Evolutionary conservation across 495 filamentous ascomycete species (phyloP), one percentile per base, ranked within the genome.

Genomic region (Chlorociboria aeruginascens): DNA sequence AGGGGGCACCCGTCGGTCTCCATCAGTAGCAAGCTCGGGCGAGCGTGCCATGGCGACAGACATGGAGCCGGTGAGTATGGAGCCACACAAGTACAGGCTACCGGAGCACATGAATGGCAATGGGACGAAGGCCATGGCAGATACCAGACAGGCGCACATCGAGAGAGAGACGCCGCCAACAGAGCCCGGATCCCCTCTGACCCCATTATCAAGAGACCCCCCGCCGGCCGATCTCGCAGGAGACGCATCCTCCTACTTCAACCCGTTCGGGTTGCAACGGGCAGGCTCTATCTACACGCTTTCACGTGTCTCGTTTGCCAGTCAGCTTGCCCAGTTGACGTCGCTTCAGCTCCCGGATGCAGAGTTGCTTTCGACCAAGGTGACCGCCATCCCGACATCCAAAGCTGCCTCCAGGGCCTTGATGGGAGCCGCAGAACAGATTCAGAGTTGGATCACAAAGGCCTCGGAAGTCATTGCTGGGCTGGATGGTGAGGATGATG

Each of bases 401-500:
- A 78, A 81, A 35, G 77, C 77, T 8, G 92, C 89, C 6, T 78
- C 85, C 6, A 79, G 76, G 41, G 85, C 85, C 0, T 68, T 98
- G 46, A 79, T 82, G 49, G 77, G 78, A 43, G 83, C 89, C 8
- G 87, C 90, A 17, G 84, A 89, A 45, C 87, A 95, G 63, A 97
- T 98, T 43, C 77, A 81, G 39, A 79, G 79, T 46, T 97, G 92
- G 92, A 89, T 96, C 49, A 73, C 75, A 51, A 94, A 94, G 60
- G 89, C 92, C 1, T 82, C 78, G 0, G 86, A 92, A 49, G 87
- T 95, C 8, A 74, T 98, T 25, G 76, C 69, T 46, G 86, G 87
- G 0, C 65, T 97, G 17, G 86, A 95, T 61, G 82, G 87, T 11
- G 89, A 96, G 51, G 92, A 98, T 64, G 90, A 98, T 56, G 86